Evolutionary conservation across 1,284 basidiomycete species (phyloP), one percentile per base, ranked within the genome.

Genomic region (Porogramme epimiltina): DNA sequence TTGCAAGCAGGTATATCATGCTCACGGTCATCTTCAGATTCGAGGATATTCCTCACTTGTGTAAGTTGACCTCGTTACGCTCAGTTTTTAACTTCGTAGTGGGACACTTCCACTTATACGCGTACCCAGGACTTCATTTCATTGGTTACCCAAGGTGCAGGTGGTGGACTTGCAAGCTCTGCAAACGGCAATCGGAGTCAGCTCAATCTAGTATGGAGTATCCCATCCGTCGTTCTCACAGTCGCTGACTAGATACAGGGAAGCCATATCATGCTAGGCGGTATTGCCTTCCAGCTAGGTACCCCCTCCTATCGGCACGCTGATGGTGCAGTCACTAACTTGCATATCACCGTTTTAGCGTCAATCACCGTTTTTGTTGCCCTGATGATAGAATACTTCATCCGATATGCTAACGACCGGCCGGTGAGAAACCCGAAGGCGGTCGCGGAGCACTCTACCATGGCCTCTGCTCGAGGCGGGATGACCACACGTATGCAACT

Each of bases 241-340:
- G 8, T 47, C n/a, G 6, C 43, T 2, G 28, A 0, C 23, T 37
- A 6, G 23, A 8, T 42, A 8, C 37, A 65, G 63, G 63, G 63
- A 11, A 55, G 55, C 5, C 58, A 62, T 39, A 61, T 65, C 47
- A 80, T 82, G 78, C 68, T 82, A 13, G 77, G 69, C 4, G 81
- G 81, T 22, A 79, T 77, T 47, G 60, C 71, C 26, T 64, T 74
- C 42, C 75, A 77, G 45, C 61, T 76, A 19, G 58, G 73, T 72
- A 51, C 42, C 65, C n/a, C n/a, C n/a, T 18, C 9, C 16, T 13
- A n/a, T 4, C 15, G 8, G 5, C n/a, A n/a, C n/a, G n/a, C n/a
- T n/a, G n/a, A n/a, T n/a, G n/a, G n/a, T n/a, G n/a, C n/a, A n/a
- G n/a, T n/a, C n/a, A n/a, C n/a, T n/a, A n/a, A n/a, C 47, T 53